Conservation (phyloP, 1,139 yeast species). For the Suhomyces kunorum region DNA sequence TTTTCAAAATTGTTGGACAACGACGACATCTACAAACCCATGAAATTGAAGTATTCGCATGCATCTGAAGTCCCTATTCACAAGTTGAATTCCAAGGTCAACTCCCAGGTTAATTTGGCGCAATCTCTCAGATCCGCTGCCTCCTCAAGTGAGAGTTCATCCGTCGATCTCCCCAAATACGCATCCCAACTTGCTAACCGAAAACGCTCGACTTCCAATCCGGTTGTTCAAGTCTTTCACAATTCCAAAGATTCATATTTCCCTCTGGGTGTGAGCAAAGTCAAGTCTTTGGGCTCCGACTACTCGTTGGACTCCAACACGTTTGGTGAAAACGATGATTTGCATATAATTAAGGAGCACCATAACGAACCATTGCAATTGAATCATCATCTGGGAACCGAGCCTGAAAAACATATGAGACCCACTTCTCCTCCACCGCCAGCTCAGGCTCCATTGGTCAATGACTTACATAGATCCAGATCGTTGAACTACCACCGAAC, state of each 20-base stretch:
- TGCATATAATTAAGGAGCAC: slow-evolving; percentile 30
- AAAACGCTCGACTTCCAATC: slow-evolving; percentile 27
- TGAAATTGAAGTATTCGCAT: slow-evolving; percentile 42
- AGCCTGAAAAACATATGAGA: neutral
- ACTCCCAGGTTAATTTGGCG: slow-evolving; percentile 34
- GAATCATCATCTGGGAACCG: slow-evolving; percentile 9
- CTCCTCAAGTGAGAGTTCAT: slow-evolving; percentile 29
- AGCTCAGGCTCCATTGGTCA: slow-evolving; percentile 17
- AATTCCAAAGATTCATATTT: slow-evolving; percentile 34
- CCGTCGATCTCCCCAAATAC: slow-evolving; percentile 32
- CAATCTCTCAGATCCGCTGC: slow-evolving; percentile 27
- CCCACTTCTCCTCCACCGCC: slow-evolving; percentile 16
- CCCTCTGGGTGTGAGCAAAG: slow-evolving; percentile 24
- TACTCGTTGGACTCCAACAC: slow-evolving; percentile 19
- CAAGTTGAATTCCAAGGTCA: slow-evolving; percentile 42
- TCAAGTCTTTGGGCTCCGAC: slow-evolving; percentile 21
- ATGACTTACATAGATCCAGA: slow-evolving; percentile 28
- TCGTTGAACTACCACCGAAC: slow-evolving; percentile 32
- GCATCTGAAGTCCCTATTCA: slow-evolving; percentile 46
- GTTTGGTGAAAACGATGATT: slow-evolving; percentile 21
- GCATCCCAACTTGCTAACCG: slow-evolving; percentile 12
- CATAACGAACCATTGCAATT: slow-evolving; percentile 16
- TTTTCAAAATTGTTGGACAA: slow-evolving; percentile 39
- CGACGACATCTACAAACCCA: slow-evolving; percentile 43
- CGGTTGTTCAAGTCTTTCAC: slow-evolving; percentile 20